Percentiles rank a stretch among this genome's conserved stretches.
Evolutionary conservation across 2,329 filamentous ascomycete species (phyloP).

Genomic region (Calonectria leucothoes): DNA sequence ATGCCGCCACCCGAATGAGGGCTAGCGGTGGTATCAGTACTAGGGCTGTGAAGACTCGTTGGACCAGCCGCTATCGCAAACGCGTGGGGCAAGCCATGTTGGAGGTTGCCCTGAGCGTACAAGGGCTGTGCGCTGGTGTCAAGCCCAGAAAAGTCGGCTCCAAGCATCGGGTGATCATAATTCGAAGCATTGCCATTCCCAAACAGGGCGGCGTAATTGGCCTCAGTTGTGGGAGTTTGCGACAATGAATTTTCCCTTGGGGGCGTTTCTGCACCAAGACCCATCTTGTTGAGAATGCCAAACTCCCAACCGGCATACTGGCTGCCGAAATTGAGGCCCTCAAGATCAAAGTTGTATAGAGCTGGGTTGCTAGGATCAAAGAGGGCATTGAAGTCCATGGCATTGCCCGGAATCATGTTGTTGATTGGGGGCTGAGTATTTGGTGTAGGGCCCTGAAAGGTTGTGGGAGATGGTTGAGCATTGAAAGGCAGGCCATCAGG

Average conservation of each 20-base stretch:
- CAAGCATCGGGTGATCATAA: conserved; percentile 62
- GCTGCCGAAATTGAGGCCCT: conserved; percentile 89
- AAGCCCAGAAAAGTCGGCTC: conserved; percentile 65
- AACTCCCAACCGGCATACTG: conserved; percentile 97
- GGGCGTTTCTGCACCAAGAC: conserved; percentile 77
- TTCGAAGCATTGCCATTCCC: conserved; percentile 62
- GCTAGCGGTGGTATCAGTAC: conserved; percentile 72
- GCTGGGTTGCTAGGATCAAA: conserved; percentile 95
- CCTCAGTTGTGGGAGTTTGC: conserved; percentile 51
- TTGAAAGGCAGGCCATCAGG: conserved; percentile 67
- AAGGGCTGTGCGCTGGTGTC: conserved; percentile 60
- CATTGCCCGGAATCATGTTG: conserved; percentile 62
- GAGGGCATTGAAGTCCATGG: conserved; percentile 68
- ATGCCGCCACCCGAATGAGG: conserved; percentile 67
- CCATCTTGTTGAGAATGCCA: conserved; percentile 96
- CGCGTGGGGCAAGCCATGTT: conserved; percentile 73
- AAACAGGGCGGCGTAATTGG: conserved; percentile 60
- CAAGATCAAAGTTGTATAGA: conserved; percentile 95
- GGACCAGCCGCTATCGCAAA: conserved; percentile 73
- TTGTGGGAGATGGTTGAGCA: conserved; percentile 78
- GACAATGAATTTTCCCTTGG: conserved; percentile 72
- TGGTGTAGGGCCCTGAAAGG: conserved; percentile 69
- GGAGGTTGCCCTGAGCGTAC: conserved; percentile 68
- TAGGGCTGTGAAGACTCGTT: conserved; percentile 72
- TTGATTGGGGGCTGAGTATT: conserved; percentile 60